These are phyloP conservation scores for Rhododendron simsii DNA, from an alignment of 148 eudicot species.

Conservation along the genomic window DNA sequence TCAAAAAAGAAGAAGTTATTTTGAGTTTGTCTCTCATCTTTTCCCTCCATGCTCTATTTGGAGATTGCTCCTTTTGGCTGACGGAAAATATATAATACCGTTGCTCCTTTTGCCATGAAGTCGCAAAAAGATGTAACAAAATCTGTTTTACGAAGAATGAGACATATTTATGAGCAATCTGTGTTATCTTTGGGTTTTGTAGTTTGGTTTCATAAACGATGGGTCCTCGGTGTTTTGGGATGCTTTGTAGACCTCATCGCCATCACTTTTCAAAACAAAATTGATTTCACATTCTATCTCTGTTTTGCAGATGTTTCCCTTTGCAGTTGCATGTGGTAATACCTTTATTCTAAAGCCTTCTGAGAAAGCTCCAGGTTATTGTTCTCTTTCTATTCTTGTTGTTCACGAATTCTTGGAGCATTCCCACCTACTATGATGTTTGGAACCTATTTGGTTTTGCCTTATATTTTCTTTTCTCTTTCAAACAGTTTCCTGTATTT, in stretches of 20 bases:
- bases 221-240: neutral
- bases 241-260: neutral
- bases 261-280: neutral
- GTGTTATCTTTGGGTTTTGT: neutral
- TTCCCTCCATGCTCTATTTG: neutral
- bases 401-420: neutral
- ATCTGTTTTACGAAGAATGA: neutral
- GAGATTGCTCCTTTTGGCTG: too few relatives aligned
- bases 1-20: neutral
- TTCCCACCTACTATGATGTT: neutral
- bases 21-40: neutral
- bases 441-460: neutral
- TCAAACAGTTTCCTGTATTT: neutral
- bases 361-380: conserved; percentile 66
- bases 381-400: neutral
- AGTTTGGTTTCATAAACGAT: neutral
- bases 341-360: conserved; percentile 66
- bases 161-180: neutral
- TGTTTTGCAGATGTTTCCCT: conserved; percentile 59
- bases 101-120: neutral
- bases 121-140: neutral
- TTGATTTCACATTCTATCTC: neutral
- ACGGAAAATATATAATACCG: neutral
- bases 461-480: neutral
- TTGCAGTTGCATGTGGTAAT: conserved; percentile 67